Base-by-base conservation (phyloP, 1,284 basidiomycete species). In the Neonothopanus nambi region DNA sequence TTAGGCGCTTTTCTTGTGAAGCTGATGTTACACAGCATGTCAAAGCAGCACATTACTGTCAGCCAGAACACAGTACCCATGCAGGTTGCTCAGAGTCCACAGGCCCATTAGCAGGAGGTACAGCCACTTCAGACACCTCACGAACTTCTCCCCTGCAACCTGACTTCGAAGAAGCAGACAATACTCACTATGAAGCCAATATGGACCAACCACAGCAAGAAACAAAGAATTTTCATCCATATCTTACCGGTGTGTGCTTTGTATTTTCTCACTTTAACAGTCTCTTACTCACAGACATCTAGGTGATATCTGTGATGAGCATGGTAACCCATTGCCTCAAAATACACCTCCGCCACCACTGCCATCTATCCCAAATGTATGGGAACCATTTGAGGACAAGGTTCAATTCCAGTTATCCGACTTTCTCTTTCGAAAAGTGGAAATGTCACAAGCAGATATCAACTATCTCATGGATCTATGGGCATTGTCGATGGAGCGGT, bases 401-500 rank as follows among this genome's bases (percentile, higher is more conserved):
- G 57, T 56, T 1, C 39, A 52, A 17, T 59, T 57, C 24, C 40
- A 41, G 0, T 12, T 52, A 0, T 57, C 55, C 11, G 57, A 63
- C 11, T 54, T 60, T 23, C 47, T 63, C 5, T 63, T 58, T 37
- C 46, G 40, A 3, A 54, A 60, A n/a, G 54, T 53, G 5, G 50
- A 61, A 38, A 61, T 61, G 56, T 62, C 58, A 5, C 28, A 40
- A 1, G 18, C 12, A 6, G 47, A 61, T 24, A 58, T 61, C 0
- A 49, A 59, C 28, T 18, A 57, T 2, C 54, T 63, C 2, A 51
- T 61, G 12, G 58, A 63, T 36, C 17, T 59, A 6, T 61, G 58
- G 58, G 37, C 45, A n/a, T n/a, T n/a, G n/a, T n/a, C n/a, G n/a
- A 26, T 33, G 61, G 58, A 21, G 44, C 17, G 6, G 37, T 44